Base-by-base conservation (phyloP, 2,329 filamentous ascomycete genomes). In the Boeremia lycopersici region DNA sequence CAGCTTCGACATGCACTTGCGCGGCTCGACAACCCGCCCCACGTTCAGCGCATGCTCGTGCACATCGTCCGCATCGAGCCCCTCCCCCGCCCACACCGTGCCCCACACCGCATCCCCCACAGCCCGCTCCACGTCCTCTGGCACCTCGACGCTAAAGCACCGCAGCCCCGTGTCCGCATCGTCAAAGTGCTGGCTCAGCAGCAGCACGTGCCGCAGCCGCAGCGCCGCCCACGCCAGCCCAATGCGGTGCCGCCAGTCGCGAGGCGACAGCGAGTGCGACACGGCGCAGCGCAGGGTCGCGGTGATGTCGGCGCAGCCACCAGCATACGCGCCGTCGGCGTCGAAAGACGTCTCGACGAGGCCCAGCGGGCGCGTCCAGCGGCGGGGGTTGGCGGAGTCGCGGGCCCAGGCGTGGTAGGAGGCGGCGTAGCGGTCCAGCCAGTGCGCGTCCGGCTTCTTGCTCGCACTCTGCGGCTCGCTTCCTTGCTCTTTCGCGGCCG, bases 281-380 rank as follows among this genome's bases (percentile, higher is more conserved):
- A 77, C 60, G 11, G 74, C 70, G 13, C 78, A 48, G 1, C 72
- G 72, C 9, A 80, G 63, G 2, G 72, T 62, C 2, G 68, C 67
- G 13, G 74, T 78, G 56, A 80, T 73, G 48, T 81, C 79, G 17
- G 79, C 79, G 47, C 78, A 68, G 6, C 79, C 79, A 50, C 77
- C 77, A 45, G 69, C 78, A 42, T 77, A 71, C 6, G 67, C 58
- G 3, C 79, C 79, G 62, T 81, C 79, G 0, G 63, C 61, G 53
- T 81, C 78, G 64, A 81, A 81, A 10, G 71, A 72, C 1, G 66
- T 72, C 52, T 81, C 79, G 0, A 80, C 74, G 5, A 79, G 66
- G 0, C 79, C 79, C 1, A 79, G 56, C 0, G 76, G 77, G 8
- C 78, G 67, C 53, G 54, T 43, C 39, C 34, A 5, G 34, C 15